Conservation (phyloP, 805 yeast species). For the Priceomyces castillae region DNA sequence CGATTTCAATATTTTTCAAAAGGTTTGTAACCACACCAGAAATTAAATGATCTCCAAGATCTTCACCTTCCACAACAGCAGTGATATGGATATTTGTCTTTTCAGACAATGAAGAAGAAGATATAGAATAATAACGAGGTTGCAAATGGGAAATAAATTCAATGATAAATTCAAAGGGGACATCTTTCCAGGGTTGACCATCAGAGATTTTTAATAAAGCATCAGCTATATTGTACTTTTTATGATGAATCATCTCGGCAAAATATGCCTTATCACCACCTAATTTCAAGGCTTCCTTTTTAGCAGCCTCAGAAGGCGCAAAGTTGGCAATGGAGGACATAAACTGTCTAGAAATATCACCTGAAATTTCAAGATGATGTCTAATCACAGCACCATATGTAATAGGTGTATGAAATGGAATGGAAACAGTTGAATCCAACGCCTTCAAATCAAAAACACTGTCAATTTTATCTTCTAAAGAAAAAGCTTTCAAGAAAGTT, state of each 20-base stretch:
- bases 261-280: conserved; percentile 69
- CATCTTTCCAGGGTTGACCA: conserved; percentile 65
- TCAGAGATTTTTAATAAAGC: conserved; percentile 60
- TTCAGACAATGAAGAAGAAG: conserved; percentile 80
- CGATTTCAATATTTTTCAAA: conserved; percentile 65
- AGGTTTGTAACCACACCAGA: conserved; percentile 92
- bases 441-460: conserved; percentile 62
- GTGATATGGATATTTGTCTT: conserved; percentile 78
- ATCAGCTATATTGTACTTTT: conserved; percentile 73
- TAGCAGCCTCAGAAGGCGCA: conserved; percentile 67
- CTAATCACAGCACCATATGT: conserved; percentile 86
- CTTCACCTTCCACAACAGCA: conserved; percentile 81
- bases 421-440: conserved; percentile 63
- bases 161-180: conserved; percentile 81
- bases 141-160: conserved; percentile 80
- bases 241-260: conserved; percentile 58
- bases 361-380: conserved; percentile 85
- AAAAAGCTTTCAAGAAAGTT: conserved; percentile 63
- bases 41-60: conserved; percentile 32
- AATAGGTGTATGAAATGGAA: conserved; percentile 75
- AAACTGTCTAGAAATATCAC: conserved; percentile 89
- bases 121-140: conserved; percentile 95
- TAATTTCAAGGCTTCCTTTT: conserved; percentile 47
- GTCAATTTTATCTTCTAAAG: conserved; percentile 50
- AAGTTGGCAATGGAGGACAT: conserved; percentile 70